These are phyloP conservation scores for Farysia itapuensis DNA, from an alignment of 1,284 basidiomycete genomes.

Conservation along the genomic window DNA sequence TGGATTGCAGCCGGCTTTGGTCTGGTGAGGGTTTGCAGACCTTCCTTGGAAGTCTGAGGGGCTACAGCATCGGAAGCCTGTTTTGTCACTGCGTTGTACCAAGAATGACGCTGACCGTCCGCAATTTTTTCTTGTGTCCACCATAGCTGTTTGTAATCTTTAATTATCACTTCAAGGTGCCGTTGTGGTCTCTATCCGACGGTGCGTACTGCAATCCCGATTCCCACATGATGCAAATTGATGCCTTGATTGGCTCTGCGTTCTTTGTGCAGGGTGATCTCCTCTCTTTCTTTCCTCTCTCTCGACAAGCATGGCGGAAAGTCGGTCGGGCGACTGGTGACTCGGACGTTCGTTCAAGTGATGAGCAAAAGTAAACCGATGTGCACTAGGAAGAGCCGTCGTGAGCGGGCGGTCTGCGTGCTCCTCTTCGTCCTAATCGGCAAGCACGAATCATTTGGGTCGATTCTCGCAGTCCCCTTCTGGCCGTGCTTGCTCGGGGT, in stretches of 20 bases:
- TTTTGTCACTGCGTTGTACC: too few relatives aligned
- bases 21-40: conserved; percentile 59
- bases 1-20: conserved; percentile 59
- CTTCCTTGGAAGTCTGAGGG: conserved; percentile 61
- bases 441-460: not conserved
- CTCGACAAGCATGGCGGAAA: too few relatives aligned
- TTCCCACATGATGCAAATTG: conserved; percentile 5
- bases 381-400: conserved; percentile 60
- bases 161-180: conserved; percentile 28
- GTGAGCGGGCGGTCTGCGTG: conserved; percentile 55
- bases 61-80: too few relatives aligned
- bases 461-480: not conserved
- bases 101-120: too few relatives aligned
- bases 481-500: not conserved
- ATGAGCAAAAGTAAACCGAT: conserved; percentile 56
- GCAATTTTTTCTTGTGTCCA: too few relatives aligned
- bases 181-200: conserved; percentile 37
- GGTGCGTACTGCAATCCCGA: conserved; percentile 39
- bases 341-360: conserved; percentile 14
- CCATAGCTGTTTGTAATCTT: conserved; percentile 7
- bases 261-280: conserved; percentile 3
- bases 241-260: not conserved
- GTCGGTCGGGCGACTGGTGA: too few relatives aligned
- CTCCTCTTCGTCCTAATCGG: conserved; percentile 35
- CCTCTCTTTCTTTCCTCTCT: not conserved